Evolutionary conservation across 1,284 basidiomycete genomes (phyloP).

Genomic region (Ceraceosorus guamensis): DNA sequence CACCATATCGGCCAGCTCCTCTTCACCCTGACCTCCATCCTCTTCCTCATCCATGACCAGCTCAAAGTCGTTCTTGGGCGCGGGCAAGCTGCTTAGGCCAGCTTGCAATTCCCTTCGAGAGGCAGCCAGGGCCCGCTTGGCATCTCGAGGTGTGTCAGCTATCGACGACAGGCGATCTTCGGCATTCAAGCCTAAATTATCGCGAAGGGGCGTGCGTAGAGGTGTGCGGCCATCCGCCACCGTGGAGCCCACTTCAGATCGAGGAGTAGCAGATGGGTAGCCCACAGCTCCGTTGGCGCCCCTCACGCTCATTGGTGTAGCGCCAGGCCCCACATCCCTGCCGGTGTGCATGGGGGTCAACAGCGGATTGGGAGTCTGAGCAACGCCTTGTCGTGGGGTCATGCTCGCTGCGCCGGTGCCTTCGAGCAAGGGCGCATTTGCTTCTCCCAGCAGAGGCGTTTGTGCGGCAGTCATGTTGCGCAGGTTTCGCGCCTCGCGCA

Average conservation of each 20-base stretch:
- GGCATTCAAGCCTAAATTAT: constrained; percentile 77
- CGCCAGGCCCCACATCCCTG: background rate
- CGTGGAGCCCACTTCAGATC: constrained; percentile 39
- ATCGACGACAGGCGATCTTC: constrained; percentile 15
- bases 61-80: constrained; percentile 96
- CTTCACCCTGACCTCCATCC: constrained; percentile 28
- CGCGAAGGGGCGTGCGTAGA: constrained; percentile 80
- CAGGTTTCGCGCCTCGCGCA: constrained; percentile 89
- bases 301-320: no score
- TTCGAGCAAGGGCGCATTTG: constrained; percentile 84
- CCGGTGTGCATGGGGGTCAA: constrained; percentile 56
- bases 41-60: constrained; percentile 83
- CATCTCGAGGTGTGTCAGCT: constrained; percentile 28
- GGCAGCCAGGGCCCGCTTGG: constrained; percentile 16
- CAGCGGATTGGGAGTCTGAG: constrained; percentile 86
- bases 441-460: constrained; percentile 90
- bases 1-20: constrained; percentile 11
- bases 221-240: constrained; percentile 50
- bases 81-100: constrained; percentile 76
- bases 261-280: constrained; percentile 14
- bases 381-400: constrained; percentile 64
- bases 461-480: constrained; percentile 85
- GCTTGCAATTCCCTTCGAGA: constrained; percentile 59
- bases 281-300: constrained; percentile 34
- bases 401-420: constrained; percentile 86